Conservation (phyloP, 2,329 filamentous ascomycete species). For the Chaetomiaceae sp. region DNA sequence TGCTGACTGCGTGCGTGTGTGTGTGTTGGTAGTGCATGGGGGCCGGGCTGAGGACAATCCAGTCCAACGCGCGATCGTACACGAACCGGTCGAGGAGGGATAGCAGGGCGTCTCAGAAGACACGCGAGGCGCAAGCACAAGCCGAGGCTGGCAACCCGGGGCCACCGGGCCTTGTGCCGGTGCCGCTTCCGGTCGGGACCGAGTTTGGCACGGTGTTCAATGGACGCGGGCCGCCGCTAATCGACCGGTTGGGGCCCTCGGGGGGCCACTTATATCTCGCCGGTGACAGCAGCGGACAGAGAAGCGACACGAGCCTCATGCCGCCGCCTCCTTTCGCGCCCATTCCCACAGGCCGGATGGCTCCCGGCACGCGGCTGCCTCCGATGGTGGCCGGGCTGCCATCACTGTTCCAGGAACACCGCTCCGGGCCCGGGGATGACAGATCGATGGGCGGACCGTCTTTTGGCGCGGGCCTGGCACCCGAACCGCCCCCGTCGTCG, state of each 20-base stretch:
- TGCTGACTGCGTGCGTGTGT: background rate
- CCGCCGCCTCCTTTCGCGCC: constrained; percentile 13
- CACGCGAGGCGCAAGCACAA: constrained; percentile 7
- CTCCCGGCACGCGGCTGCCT: background rate
- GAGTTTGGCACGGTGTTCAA: constrained; percentile 5
- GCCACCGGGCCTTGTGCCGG: background rate
- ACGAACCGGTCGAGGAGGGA: constrained; percentile 21
- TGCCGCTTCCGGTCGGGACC: background rate
- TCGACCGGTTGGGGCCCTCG: too few relatives aligned
- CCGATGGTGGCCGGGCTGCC: constrained; percentile 1
- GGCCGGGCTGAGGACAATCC: constrained; percentile 18
- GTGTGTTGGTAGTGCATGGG: constrained; percentile 24
- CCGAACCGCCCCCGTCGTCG: background rate
- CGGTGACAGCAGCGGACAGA: background rate
- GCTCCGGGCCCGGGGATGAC: background rate
- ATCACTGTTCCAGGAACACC: background rate
- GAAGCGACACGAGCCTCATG: background rate
- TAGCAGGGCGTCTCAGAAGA: constrained; percentile 10
- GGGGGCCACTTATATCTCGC: too few relatives aligned
- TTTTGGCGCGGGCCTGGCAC: background rate
- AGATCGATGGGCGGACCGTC: background rate
- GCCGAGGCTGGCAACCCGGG: background rate
- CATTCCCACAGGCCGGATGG: background rate
- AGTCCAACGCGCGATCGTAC: constrained; percentile 22
- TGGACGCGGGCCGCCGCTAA: background rate